Conservation (phyloP, 2,329 filamentous ascomycete species). For the Paramyrothecium sp. region DNA sequence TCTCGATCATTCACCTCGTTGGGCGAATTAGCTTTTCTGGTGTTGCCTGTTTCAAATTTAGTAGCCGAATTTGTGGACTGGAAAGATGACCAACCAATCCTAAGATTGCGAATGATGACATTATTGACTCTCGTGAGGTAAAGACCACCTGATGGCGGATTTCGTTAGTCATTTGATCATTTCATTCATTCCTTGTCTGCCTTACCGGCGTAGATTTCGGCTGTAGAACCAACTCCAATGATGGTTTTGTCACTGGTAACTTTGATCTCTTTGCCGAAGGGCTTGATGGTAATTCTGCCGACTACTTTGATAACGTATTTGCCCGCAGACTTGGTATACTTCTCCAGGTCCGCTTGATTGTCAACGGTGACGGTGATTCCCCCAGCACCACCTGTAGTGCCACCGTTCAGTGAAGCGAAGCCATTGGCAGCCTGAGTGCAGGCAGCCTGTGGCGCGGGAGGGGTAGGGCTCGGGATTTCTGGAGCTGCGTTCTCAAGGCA, state of each 20-base stretch:
- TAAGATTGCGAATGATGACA: slow-evolving; percentile 20
- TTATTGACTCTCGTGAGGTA: slow-evolving; percentile 16
- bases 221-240: slow-evolving; percentile 17
- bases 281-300: slow-evolving; percentile 17
- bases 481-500: background rate
- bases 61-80: background rate
- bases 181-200: background rate
- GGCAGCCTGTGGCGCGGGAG: background rate
- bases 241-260: slow-evolving; percentile 20
- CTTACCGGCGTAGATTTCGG: slow-evolving; percentile 14
- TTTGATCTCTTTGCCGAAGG: slow-evolving; percentile 17
- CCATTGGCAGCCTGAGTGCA: slow-evolving; percentile 9
- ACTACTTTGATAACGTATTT: slow-evolving; percentile 21
- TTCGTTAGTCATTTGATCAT: background rate
- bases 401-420: slow-evolving; percentile 21
- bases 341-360: slow-evolving; percentile 17
- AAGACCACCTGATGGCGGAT: slow-evolving; percentile 12
- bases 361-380: slow-evolving; percentile 16
- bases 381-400: slow-evolving; percentile 18
- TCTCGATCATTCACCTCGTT: slow-evolving; percentile 5
- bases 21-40: background rate
- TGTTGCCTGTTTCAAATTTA: background rate
- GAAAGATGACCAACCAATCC: slow-evolving; percentile 10
- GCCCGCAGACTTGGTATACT: slow-evolving; percentile 15
- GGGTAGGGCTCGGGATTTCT: background rate